Evolutionary conservation across 805 yeast genomes (phyloP).

Genomic region (Saturnispora silvae): DNA sequence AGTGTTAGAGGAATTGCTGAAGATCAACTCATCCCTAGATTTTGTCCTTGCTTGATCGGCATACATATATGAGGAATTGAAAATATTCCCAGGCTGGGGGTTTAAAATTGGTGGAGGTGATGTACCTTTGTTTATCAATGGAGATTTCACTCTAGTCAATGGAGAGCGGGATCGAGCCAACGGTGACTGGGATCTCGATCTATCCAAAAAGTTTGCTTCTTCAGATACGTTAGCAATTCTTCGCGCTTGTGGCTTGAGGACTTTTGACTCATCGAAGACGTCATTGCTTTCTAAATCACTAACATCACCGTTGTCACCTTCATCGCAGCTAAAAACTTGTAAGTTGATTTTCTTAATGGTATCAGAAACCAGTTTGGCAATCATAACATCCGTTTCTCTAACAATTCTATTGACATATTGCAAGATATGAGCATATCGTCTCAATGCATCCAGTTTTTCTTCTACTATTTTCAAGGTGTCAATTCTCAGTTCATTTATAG

Average conservation of each 20-base stretch:
- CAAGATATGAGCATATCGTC: constrained; percentile 62
- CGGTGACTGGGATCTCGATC: constrained; percentile 16
- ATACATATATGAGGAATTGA: constrained; percentile 2
- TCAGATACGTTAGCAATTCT: neutral
- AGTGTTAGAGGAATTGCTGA: neutral
- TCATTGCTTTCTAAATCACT: neutral
- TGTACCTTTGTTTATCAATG: neutral
- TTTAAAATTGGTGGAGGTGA: constrained; percentile 7
- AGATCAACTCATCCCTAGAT: constrained; percentile 2
- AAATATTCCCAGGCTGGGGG: constrained; percentile 1
- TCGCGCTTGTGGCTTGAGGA: neutral
- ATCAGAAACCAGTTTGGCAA: constrained; percentile 49
- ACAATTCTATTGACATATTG: constrained; percentile 69
- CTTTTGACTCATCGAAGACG: neutral
- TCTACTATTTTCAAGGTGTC: constrained; percentile 56
- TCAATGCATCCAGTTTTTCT: constrained; percentile 58
- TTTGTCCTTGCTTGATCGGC: neutral
- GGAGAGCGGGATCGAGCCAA: constrained; percentile 12
- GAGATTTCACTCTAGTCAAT: constrained; percentile 3
- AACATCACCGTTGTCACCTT: neutral
- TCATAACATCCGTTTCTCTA: constrained; percentile 64
- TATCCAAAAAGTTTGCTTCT: constrained; percentile 1
- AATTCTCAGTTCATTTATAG: constrained; percentile 46
- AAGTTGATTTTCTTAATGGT: constrained; percentile 48
- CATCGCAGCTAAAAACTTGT: constrained; percentile 13